These are phyloP conservation scores for Arctium lappa DNA, from an alignment of 129 eudicot genomes.

Conservation along the genomic window DNA sequence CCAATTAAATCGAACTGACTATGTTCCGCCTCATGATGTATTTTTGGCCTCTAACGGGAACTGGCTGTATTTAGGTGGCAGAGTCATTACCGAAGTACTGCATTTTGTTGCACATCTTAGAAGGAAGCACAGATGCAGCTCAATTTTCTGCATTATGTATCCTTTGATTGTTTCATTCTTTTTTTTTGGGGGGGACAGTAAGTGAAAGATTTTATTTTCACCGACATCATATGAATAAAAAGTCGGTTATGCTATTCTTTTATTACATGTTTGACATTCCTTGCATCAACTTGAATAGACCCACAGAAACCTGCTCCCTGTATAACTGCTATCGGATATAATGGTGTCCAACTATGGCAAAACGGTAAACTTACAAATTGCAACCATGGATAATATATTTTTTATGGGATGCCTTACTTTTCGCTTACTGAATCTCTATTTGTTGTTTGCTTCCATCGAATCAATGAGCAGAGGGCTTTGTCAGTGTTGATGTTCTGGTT, in stretches of 20 bases:
- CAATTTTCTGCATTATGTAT: slow-evolving; percentile 88
- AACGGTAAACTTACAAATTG: slow-evolving; percentile 41
- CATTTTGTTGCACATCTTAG: slow-evolving; percentile 70
- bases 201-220: neutral
- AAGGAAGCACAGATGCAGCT: slow-evolving; percentile 70
- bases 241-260: neutral
- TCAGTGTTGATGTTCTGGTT: slow-evolving; percentile 61
- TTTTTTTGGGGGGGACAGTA: neutral
- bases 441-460: neutral
- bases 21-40: slow-evolving; percentile 13
- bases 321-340: slow-evolving; percentile 80
- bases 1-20: neutral
- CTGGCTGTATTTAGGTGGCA: slow-evolving; percentile 53
- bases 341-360: slow-evolving; percentile 80
- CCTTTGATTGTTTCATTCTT: slow-evolving; percentile 29
- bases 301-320: slow-evolving; percentile 75
- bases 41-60: slow-evolving; percentile 8
- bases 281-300: slow-evolving; percentile 52
- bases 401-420: neutral
- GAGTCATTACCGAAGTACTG: slow-evolving; percentile 70
- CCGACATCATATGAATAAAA: neutral
- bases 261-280: slow-evolving; percentile 14
- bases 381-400: neutral
- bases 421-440: neutral
- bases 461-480: slow-evolving; percentile 57